phyloP scores from a whole-genome alignment of 2,329 filamentous ascomycete genomes.

The Rutstroemia sp. region DNA sequence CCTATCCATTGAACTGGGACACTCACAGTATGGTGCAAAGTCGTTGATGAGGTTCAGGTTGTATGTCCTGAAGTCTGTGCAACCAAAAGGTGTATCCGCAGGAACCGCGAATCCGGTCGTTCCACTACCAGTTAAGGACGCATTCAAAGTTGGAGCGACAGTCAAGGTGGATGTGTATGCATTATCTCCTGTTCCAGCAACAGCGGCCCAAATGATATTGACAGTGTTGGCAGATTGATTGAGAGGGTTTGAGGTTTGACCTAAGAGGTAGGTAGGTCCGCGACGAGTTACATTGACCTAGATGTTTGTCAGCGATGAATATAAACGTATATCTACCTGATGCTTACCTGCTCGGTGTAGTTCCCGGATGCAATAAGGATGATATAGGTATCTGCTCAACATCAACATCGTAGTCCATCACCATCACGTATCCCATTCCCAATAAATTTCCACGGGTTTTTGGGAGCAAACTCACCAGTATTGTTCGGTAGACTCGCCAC shows the following conservation, averaged over 20 bases:
- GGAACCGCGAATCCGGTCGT: constrained; percentile 55
- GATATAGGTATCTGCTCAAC: constrained; percentile 31
- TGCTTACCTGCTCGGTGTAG: constrained; percentile 43
- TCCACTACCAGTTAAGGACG: constrained; percentile 53
- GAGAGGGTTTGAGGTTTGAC: constrained; percentile 33
- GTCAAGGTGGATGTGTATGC: constrained; percentile 55
- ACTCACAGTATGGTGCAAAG: constrained; percentile 36
- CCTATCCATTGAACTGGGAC: no score
- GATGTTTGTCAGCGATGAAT: constrained; percentile 37
- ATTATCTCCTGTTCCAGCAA: constrained; percentile 47
- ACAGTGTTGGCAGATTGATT: constrained; percentile 37
- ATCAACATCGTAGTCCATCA: not conserved
- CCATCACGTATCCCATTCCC: no score
- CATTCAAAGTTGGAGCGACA: constrained; percentile 55
- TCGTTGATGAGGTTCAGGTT: constrained; percentile 60
- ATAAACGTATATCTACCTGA: not conserved
- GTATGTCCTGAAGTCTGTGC: constrained; percentile 55
- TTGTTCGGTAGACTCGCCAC: constrained; percentile 24
- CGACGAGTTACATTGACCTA: constrained; percentile 53
- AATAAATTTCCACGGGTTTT: not conserved
- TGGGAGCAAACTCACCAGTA: constrained; percentile 14
- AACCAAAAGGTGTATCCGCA: constrained; percentile 54
- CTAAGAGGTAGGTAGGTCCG: constrained; percentile 54
- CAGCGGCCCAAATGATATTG: constrained; percentile 52
- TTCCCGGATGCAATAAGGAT: constrained; percentile 54